Evolutionary conservation across 805 yeast species (phyloP), one percentile per base, ranked within the genome.

Genomic region (Hanseniaspora osmophila): DNA sequence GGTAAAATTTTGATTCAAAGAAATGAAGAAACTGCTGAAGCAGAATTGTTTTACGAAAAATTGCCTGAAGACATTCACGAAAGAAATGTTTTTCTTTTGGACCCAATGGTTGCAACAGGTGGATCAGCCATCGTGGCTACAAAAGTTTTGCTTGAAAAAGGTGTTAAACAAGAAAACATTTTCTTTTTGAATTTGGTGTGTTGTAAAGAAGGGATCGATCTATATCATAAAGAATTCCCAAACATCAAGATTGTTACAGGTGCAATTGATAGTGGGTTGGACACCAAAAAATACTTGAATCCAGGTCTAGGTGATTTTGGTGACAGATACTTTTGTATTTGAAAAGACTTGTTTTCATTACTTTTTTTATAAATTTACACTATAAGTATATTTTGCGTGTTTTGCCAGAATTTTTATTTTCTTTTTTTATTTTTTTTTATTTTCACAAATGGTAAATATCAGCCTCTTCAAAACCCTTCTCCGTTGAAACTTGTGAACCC

Each of bases 271-370:
- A 78, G 80, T 57, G 82, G 83, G 47, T 71, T 92, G 58, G 87
- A 90, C 58, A 95, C 79, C 47, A 70, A 79, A 60, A 84, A 81
- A 65, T 87, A 80, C 64, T 83, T 92, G 54, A 77, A 77, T 42
- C 98, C 98, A 30, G 98, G 98, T 41, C 71, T 92, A 53, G 98
- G 98, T 59, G 98, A 92, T 61, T 92, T 92, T 59, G 98, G 98
- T 59, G 97, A 92, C 68, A 75, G 97, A 66, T 92, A 92, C 68
- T 92, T 90, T 13, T 85, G 95, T 68, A 77, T 85, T 51, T 88
- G 71, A 61, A 7, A 3, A 41, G 12, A 29, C 6, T 7, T n/a
- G 30, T n/a, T 15, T 39, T 18, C 15, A 39, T 13, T 3, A 18
- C 19, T 19, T 11, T 22, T 55, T 57, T 77, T 54, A 78, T 63